These are phyloP conservation scores for Corynespora cassiicola DNA, from an alignment of 2,329 filamentous ascomycete genomes.

Conservation along the genomic window DNA sequence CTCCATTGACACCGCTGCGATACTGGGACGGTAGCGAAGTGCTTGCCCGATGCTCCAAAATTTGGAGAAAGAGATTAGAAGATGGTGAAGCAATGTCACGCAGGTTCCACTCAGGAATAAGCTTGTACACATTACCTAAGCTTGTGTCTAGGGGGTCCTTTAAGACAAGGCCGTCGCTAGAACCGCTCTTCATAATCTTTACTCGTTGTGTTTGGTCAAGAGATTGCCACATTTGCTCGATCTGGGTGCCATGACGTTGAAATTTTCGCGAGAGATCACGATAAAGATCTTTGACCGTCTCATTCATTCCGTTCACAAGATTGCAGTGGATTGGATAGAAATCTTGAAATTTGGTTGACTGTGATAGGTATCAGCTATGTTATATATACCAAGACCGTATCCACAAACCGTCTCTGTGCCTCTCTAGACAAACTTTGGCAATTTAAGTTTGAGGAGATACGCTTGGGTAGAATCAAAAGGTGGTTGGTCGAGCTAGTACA, in stretches of 20 bases:
- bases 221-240: constrained; percentile 51
- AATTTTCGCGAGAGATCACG: constrained; percentile 51
- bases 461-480: too few species aligned
- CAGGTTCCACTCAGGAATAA: constrained; percentile 55
- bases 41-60: constrained; percentile 49
- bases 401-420: too few species aligned
- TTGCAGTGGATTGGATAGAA: too few species aligned
- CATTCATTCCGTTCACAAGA: too few species aligned
- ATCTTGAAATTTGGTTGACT: too few species aligned
- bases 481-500: too few species aligned
- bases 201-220: constrained; percentile 44
- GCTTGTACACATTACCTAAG: constrained; percentile 47
- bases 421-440: too few species aligned
- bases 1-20: constrained; percentile 29
- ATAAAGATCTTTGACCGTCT: constrained; percentile 39
- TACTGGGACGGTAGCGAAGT: constrained; percentile 13
- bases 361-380: too few species aligned
- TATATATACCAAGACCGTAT: too few species aligned
- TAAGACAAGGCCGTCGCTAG: constrained; percentile 42
- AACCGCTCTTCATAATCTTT: constrained; percentile 44
- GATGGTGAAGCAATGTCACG: constrained; percentile 46
- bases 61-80: constrained; percentile 43
- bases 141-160: constrained; percentile 43
- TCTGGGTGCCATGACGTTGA: constrained; percentile 36
- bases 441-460: too few species aligned